These are phyloP conservation scores for Kwoniella pini DNA, from an alignment of 768 basidiomycete genomes.

Conservation along the genomic window DNA sequence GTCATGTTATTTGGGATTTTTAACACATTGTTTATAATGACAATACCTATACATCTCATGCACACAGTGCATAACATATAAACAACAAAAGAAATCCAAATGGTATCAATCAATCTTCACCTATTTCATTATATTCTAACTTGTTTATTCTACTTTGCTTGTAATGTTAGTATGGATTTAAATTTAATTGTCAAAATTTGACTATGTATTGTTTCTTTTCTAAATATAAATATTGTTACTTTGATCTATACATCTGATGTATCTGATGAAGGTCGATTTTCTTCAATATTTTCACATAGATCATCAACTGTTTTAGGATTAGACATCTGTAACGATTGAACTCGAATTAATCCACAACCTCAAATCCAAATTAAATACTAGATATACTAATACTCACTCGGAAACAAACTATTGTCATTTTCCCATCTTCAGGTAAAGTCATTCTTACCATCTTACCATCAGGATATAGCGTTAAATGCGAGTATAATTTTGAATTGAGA, in stretches of 20 bases:
- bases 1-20: no score
- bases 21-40: no score
- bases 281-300: constrained; percentile 29
- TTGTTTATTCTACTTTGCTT: no score
- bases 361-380: neutral
- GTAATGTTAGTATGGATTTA: no score
- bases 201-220: no score
- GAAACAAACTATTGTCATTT: constrained; percentile 41
- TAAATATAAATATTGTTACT: no score
- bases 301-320: constrained; percentile 39
- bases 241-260: neutral
- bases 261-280: constrained; percentile 26
- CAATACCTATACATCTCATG: no score
- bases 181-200: no score
- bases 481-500: constrained; percentile 55
- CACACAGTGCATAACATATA: no score
- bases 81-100: no score
- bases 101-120: no score
- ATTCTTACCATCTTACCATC: constrained; percentile 51
- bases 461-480: constrained; percentile 47
- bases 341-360: neutral
- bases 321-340: constrained; percentile 3
- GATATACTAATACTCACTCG: constrained; percentile 30
- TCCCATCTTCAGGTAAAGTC: constrained; percentile 42
- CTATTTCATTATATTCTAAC: no score